Percentiles rank a stretch among this genome's conserved stretches.
These are phyloP conservation scores for Patellifolia procumbens DNA, from an alignment of 179 eudicot species.

Conservation along the genomic window DNA sequence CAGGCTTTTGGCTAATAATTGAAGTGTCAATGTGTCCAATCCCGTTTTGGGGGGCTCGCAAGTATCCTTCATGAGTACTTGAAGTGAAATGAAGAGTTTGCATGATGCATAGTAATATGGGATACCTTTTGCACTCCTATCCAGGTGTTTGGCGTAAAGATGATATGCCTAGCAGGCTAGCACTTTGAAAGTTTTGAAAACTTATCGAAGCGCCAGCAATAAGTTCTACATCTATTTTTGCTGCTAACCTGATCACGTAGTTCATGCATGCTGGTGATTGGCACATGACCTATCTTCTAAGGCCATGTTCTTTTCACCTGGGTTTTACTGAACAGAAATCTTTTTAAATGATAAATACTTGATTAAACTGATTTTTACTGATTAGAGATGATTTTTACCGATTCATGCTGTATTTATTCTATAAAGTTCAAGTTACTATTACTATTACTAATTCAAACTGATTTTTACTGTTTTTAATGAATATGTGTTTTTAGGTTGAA, in stretches of 20 bases:
- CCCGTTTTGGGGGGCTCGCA: background rate
- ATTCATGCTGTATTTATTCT: too few species aligned
- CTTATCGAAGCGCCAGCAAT: too few species aligned
- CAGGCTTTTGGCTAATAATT: too few species aligned
- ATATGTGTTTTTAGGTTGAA: constrained; percentile 1
- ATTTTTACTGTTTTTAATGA: too few species aligned
- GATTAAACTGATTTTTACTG: too few species aligned
- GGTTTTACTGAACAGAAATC: too few species aligned
- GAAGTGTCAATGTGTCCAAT: background rate
- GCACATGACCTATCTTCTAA: background rate
- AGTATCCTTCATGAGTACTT: background rate
- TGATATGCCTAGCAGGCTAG: background rate
- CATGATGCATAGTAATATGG: background rate
- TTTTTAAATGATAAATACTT: too few species aligned
- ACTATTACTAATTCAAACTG: too few species aligned
- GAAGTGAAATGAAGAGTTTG: background rate
- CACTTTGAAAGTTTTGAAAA: too few species aligned
- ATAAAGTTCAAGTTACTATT: too few species aligned
- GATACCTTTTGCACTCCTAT: background rate
- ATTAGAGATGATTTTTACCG: too few species aligned
- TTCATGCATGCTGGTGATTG: background rate
- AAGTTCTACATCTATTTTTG: background rate
- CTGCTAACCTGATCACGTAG: background rate
- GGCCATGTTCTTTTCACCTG: too few species aligned
- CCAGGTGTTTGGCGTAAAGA: background rate